Conservation (phyloP, 2,329 filamentous ascomycete genomes). For the Coniochaeta sp. region DNA sequence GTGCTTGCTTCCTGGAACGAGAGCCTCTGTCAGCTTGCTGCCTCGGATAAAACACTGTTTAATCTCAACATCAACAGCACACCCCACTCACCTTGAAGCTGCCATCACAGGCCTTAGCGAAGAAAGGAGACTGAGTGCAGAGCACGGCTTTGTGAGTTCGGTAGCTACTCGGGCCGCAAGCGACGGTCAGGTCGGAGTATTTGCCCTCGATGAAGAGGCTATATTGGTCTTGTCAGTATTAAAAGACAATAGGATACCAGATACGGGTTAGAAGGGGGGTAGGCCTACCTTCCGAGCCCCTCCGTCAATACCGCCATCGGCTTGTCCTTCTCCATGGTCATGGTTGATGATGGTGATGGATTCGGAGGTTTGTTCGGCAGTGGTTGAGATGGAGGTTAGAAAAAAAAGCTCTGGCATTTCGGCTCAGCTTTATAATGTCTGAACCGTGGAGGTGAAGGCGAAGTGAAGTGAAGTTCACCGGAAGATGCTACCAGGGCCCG, state of each 20-base stretch:
- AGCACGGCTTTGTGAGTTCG: conserved; percentile 3
- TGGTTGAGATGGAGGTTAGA: no score
- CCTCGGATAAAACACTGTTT: not conserved
- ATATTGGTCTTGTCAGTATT: not conserved
- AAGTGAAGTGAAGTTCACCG: no score
- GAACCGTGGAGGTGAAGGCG: no score
- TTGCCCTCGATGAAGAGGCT: not conserved
- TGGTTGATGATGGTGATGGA: no score
- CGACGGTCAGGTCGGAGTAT: conserved; percentile 3
- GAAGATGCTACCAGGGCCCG: no score
- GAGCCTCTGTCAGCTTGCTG: not conserved
- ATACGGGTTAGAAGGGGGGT: not conserved
- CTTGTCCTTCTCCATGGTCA: not conserved
- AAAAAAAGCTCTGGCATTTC: no score
- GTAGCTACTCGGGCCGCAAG: not conserved
- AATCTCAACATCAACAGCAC: not conserved
- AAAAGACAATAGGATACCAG: not conserved
- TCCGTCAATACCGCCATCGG: not conserved
- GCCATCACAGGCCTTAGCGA: not conserved
- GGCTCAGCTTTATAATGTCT: no score
- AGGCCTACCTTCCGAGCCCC: not conserved
- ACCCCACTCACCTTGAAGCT: not conserved
- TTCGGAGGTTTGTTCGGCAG: not conserved
- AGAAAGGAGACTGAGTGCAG: conserved; percentile 3
- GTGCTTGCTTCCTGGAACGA: not conserved